Base-by-base conservation (phyloP, 208 protist genomes). In the Trypanosomatidae sp. region DNA sequence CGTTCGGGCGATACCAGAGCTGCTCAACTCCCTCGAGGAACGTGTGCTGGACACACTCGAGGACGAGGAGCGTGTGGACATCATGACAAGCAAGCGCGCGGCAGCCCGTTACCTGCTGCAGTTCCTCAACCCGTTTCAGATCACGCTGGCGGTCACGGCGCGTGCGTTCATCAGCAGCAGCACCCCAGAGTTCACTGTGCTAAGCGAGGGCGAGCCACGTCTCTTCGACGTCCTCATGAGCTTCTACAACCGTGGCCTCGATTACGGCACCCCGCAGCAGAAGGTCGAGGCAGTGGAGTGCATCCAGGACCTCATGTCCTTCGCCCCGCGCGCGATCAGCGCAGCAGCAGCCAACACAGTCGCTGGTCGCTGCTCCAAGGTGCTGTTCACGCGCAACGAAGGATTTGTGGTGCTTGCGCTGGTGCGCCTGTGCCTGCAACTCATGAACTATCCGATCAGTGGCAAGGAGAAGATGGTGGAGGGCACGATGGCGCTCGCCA, bases 381-480 rank as follows among this genome's bases (percentile, higher is more conserved):
- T 92, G 19, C 82, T 97, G 58, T 97, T 97, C 81, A 90, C 86
- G n/a, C 88, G 91, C 76, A 95, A 95, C 80, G 93, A 95, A 25
- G 91, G 91, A 13, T 62, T 68, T 53, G 93, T 97, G 59, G 93
- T 95, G 79, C 81, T 91, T 30, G 93, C 86, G 49, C 83, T 97
- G 68, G 89, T 95, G 60, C 86, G 79, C 60, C 80, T 95, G 9
- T 97, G 93, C 69, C 76, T 95, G 74, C 85, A 93, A 82, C 83
- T 97, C 17, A 85, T 95, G 84, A 53, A 87, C 71, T 92, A 91
- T 81, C 86, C 89, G 33, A 86, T 87, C 25, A 94, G 87, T 71
- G 83, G 91, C 7, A 97, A 97, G 82, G 93, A 95, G 76, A 91
- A 93, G 79, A 94, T 97, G 87, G 90, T 97, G 56, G 88, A 95